Percentiles rank a stretch among this genome's conserved stretches.
Conservation (phyloP, 2,329 filamentous ascomycete genomes). For the Pyrenophora graminea region DNA sequence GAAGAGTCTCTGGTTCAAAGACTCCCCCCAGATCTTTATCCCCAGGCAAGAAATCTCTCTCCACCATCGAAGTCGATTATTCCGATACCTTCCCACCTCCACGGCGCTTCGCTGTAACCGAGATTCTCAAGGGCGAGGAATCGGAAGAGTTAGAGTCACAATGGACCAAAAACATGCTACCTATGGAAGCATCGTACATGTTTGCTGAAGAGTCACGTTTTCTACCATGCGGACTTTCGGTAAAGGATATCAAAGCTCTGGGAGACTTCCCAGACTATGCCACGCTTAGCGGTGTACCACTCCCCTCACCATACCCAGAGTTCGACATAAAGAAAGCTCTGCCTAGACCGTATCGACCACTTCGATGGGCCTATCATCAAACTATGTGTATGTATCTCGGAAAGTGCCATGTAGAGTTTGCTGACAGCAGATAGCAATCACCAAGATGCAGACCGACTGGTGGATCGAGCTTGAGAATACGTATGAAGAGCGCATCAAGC, state of each 20-base stretch:
- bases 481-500: conserved; percentile 68
- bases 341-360: conserved; percentile 77
- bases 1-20: conserved; percentile 52
- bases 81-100: conserved; percentile 58
- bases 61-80: conserved; percentile 45
- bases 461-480: conserved; percentile 86
- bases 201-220: conserved; percentile 47
- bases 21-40: conserved; percentile 61
- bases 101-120: conserved; percentile 53
- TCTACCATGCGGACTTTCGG: conserved; percentile 71
- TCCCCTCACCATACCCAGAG: conserved; percentile 64
- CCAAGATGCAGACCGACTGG: conserved; percentile 79
- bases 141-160: conserved; percentile 27
- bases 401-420: conserved; percentile 4
- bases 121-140: conserved; percentile 31
- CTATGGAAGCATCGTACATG: conserved; percentile 31
- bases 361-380: conserved; percentile 84
- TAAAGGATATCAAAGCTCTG: conserved; percentile 69
- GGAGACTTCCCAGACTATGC: conserved; percentile 83
- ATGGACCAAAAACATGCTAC: conserved; percentile 31
- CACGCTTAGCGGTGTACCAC: conserved; percentile 71
- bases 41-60: conserved; percentile 50
- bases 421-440: conserved; percentile 61
- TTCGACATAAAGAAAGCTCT: conserved; percentile 72
- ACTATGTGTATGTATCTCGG: conserved; percentile 74